Percentiles rank a stretch among this genome's conserved stretches.
Conservation (phyloP, 768 basidiomycete species). For the Termitomyces sp. region DNA sequence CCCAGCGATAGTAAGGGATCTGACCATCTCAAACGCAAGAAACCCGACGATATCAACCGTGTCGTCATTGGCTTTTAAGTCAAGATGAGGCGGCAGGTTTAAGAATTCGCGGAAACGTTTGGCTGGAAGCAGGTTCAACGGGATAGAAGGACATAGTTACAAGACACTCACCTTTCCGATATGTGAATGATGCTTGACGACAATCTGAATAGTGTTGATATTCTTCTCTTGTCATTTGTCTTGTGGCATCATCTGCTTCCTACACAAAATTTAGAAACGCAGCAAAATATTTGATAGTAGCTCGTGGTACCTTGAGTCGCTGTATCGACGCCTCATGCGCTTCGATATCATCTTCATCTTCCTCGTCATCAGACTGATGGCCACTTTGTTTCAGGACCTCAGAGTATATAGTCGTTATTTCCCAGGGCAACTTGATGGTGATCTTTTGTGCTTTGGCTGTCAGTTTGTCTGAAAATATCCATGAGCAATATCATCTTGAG, state of each 20-base stretch:
- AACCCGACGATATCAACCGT: slow-evolving; percentile 97
- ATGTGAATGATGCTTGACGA: slow-evolving; percentile 94
- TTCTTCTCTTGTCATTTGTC: slow-evolving; percentile 95
- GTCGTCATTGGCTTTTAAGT: slow-evolving; percentile 89
- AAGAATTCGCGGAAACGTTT: slow-evolving; percentile 96
- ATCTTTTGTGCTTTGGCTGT: slow-evolving; percentile 86
- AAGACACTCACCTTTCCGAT: slow-evolving; percentile 77
- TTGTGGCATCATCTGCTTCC: slow-evolving; percentile 94
- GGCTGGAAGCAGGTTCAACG: slow-evolving; percentile 39
- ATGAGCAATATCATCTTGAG: neutral
- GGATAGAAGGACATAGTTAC: neutral
- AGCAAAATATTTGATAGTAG: neutral
- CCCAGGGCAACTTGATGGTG: slow-evolving; percentile 95
- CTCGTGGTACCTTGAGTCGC: slow-evolving; percentile 59
- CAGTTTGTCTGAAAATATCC: slow-evolving; percentile 58
- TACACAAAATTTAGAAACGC: slow-evolving; percentile 21
- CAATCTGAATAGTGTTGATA: slow-evolving; percentile 98
- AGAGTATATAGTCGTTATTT: slow-evolving; percentile 86
- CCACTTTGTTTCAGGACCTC: slow-evolving; percentile 75
- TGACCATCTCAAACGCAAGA: slow-evolving; percentile 95
- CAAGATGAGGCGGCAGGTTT: slow-evolving; percentile 81
- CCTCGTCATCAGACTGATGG: slow-evolving; percentile 89
- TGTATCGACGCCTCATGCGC: slow-evolving; percentile 93
- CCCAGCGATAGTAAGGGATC: slow-evolving; percentile 86
- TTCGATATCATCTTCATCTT: slow-evolving; percentile 94